Evolutionary conservation across 2,329 filamentous ascomycete genomes (phyloP), one percentile per base, ranked within the genome.

Genomic region (Botrytis deweyae): DNA sequence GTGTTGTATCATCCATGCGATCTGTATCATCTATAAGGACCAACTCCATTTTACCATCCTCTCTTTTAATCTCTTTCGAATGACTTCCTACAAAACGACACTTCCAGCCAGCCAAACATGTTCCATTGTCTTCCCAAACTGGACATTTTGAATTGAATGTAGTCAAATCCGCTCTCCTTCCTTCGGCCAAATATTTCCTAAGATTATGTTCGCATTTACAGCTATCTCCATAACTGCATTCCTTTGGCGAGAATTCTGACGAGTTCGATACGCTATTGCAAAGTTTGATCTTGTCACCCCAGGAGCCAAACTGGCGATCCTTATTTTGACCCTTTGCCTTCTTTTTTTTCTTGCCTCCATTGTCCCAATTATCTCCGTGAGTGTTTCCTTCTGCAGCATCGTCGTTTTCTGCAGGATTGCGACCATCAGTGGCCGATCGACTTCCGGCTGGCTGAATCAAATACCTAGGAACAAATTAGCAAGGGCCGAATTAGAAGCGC

Each of bases 71-170:
- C 83, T 98, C 95, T 76, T 90, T 87, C 79, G 94, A 96, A 83
- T 99, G 96, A 76, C 93, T 97, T 76, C 88, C 88, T 49, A 93
- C 92, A 80, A 98, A 97, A 36, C 95, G 92, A 82, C 96, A 99
- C 82, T 95, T 97, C 95, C 95, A 99, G 9, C 96, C 96, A 22
- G 92, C 89, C 67, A 89, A 87, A 79, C 96, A 99, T 75, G 87
- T 89, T 20, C 95, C 95, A 76, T 91, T 89, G 25, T 86, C 85
- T 77, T 93, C 91, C 82, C 90, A 98, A 14, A 97, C 88, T 0
- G 95, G 95, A 80, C 96, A 99, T 75, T 91, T 86, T 10, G 93
- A 92, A 61, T 86, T 87, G 79, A 97, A 92, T 0, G 92, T 93
- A 8, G 88, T 87, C 58, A 98, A 86, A 80, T 98, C 93, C 75